Evolutionary conservation across 371 early-diverging fungal species (phyloP).

Genomic region (Mortierella polycephala): DNA sequence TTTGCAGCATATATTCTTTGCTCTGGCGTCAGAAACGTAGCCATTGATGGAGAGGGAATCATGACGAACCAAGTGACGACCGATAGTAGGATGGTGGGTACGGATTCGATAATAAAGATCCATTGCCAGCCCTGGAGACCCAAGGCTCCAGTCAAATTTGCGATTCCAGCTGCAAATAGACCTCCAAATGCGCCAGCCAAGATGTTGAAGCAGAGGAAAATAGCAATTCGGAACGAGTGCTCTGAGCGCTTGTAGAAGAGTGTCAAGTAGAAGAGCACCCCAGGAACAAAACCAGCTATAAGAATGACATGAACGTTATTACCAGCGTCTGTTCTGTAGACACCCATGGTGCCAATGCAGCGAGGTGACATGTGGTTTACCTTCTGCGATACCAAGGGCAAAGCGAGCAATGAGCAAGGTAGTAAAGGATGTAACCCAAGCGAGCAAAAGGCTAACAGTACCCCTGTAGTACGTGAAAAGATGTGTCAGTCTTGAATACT

Average conservation of each 20-base stretch:
- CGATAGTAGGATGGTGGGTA: slow-evolving; percentile 58
- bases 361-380: slow-evolving; percentile 5
- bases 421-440: slow-evolving; percentile 55
- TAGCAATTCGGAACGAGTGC: slow-evolving; percentile 74
- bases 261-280: slow-evolving; percentile 78
- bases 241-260: slow-evolving; percentile 83
- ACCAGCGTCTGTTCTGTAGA: neutral
- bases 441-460: slow-evolving; percentile 48
- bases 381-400: slow-evolving; percentile 62
- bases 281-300: slow-evolving; percentile 79
- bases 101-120: slow-evolving; percentile 66
- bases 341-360: neutral
- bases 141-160: slow-evolving; percentile 63
- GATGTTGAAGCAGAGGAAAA: slow-evolving; percentile 73
- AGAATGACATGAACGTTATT: slow-evolving; percentile 15
- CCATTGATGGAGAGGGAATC: slow-evolving; percentile 66
- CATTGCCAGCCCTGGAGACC: slow-evolving; percentile 69
- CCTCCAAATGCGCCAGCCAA: slow-evolving; percentile 83
- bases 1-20: slow-evolving; percentile 64
- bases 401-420: slow-evolving; percentile 57
- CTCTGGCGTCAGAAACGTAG: slow-evolving; percentile 61
- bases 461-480: slow-evolving; percentile 18
- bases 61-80: slow-evolving; percentile 58
- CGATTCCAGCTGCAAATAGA: slow-evolving; percentile 66
- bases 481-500: neutral